phyloP scores from a whole-genome alignment of 2,329 filamentous ascomycete genomes.

The Colletotrichum orchidophilum region DNA sequence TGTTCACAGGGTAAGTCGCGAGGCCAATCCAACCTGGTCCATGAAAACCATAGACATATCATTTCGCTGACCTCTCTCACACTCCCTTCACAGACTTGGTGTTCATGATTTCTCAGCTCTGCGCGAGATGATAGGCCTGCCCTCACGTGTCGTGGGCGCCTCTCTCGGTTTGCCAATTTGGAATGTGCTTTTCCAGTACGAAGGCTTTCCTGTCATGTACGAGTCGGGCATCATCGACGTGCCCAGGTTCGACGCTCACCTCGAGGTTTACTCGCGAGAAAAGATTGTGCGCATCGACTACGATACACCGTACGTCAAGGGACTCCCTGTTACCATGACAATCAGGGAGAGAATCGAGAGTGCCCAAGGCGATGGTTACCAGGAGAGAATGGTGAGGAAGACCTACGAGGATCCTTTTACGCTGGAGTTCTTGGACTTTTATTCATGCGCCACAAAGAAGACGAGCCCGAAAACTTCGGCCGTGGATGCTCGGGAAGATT shows the following conservation, averaged over 20 bases:
- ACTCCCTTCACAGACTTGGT: constrained; percentile 57
- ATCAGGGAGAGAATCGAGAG: constrained; percentile 50
- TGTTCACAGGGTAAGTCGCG: background rate
- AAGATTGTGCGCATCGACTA: constrained; percentile 65
- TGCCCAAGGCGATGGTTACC: constrained; percentile 44
- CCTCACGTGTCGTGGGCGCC: constrained; percentile 43
- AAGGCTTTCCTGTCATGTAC: constrained; percentile 61
- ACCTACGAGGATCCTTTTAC: constrained; percentile 56
- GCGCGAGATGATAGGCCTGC: constrained; percentile 59
- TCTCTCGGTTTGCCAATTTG: constrained; percentile 43
- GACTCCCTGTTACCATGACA: constrained; percentile 57
- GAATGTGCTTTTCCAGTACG: constrained; percentile 53
- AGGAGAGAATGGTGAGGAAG: constrained; percentile 48
- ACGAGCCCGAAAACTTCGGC: constrained; percentile 40
- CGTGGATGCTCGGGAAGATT: constrained; percentile 40
- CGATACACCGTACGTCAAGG: constrained; percentile 66
- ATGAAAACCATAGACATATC: too few species aligned
- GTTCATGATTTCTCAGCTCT: constrained; percentile 61
- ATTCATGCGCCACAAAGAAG: constrained; percentile 36
- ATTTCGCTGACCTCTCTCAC: background rate
- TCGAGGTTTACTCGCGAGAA: constrained; percentile 60
- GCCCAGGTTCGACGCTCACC: constrained; percentile 60
- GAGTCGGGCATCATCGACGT: constrained; percentile 65
- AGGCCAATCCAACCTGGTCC: too few species aligned
- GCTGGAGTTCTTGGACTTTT: constrained; percentile 45